phyloP scores from a whole-genome alignment of 768 basidiomycete genomes.

The Naganishia vishniacii region DNA sequence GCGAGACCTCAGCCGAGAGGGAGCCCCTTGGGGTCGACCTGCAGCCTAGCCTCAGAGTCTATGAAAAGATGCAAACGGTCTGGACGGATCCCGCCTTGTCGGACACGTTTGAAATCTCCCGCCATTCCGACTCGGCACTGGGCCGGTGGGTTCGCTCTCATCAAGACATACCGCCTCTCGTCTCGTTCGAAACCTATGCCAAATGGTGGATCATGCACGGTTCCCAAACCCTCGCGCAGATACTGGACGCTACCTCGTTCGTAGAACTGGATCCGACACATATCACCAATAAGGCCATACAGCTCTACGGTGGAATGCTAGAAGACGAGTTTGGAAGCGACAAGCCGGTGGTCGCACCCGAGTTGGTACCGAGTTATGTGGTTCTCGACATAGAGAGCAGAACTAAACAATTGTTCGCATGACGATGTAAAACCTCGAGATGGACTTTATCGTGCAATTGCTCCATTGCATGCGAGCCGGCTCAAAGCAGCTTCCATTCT shows the following conservation, averaged over 20 bases:
- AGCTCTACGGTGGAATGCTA: constrained; percentile 8
- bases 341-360: constrained; percentile 7
- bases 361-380: constrained; percentile 22
- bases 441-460: background rate
- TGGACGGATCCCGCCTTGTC: background rate
- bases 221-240: background rate
- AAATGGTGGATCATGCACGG: background rate
- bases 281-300: background rate
- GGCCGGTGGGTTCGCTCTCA: background rate
- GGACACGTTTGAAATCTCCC: constrained; percentile 2
- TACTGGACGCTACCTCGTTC: background rate
- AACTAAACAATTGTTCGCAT: constrained; percentile 22
- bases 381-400: constrained; percentile 17
- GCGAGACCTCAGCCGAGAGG: background rate
- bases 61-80: constrained; percentile 1
- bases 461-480: too few species aligned
- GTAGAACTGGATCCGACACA: background rate
- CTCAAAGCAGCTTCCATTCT: too few species aligned
- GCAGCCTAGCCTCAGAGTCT: background rate
- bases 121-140: background rate
- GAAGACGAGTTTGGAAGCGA: background rate
- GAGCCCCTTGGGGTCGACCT: background rate
- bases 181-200: background rate
- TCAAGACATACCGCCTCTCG: background rate
- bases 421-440: background rate